Base-by-base conservation (phyloP, 305 asterid species). In the Rubia tinctorum region DNA sequence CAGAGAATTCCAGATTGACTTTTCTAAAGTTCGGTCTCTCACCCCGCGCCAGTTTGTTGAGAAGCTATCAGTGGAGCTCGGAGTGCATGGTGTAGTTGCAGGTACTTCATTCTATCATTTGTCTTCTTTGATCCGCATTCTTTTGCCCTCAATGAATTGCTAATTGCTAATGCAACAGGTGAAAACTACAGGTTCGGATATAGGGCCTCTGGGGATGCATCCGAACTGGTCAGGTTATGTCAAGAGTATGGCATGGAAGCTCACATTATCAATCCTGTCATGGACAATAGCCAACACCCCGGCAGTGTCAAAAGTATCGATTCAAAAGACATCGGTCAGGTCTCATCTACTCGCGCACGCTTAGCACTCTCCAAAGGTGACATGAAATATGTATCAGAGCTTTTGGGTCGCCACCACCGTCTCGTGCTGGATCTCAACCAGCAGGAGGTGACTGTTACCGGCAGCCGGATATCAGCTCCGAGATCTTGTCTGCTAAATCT, bases 111-210 rank as follows among this genome's bases (percentile, higher is more conserved):
- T 53, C 39, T 56, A 39, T 15, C 4, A 20, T 6, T 59, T 42
- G 45, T 45, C 6, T 8, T 65, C 27, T 37, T 10, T 77, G 12
- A 0, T 14, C 12, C 37, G 47, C 25, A 18, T 61, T n/a, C 12
- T 18, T 10, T 58, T 14, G 23, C 18, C 34, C 2, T 59, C 6
- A 20, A 60, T 66, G 42, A 15, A 25, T 56, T 40, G 22, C 58
- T 60, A 72, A 69, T n/a, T n/a, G n/a, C n/a, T n/a, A n/a, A n/a
- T n/a, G n/a, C n/a, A n/a, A n/a, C n/a, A 94, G 99, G 97, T 67
- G 85, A 91, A 83, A 94, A 94, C 82, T 94, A 91, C 79, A 94
- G 96, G 77, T 94, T 94, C 66, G 99, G 99, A 65, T 94, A 88
- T 66, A 88, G 75, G 84, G 99, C 99, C 69, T 73, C 89, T 37